Evolutionary conservation across 1,139 yeast genomes (phyloP), one percentile per base, ranked within the genome.

Genomic region (Kodamaea alishanica): DNA sequence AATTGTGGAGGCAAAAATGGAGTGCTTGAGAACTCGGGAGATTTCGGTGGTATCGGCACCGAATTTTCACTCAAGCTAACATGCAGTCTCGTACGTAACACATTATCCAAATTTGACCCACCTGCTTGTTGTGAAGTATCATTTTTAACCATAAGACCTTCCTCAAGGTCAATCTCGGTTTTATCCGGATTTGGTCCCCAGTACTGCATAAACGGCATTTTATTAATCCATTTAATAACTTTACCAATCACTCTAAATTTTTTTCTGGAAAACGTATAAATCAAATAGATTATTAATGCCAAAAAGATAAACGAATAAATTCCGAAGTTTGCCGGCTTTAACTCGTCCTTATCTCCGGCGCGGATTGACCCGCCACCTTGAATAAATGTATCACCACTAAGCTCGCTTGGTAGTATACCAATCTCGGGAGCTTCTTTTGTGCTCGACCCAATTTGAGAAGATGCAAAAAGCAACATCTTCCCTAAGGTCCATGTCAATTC

Each of bases 401-500:
- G 63, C 7, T 65, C 63, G 52, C 81, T 77, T 2, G 84, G 84
- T 33, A 58, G 59, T 28, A 79, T 69, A 0, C 85, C 85, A n/a
- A 75, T 65, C 2, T 64, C 60, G 1, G 42, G 34, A 0, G 41
- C 37, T 12, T 51, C 58, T 2, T 55, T 44, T 2, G 35, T 45
- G 1, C 40, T 28, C 0, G 69, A 49, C 1, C 58, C 52, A 4
- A 79, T 66, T 46, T 73, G 71, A 6, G 83, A 73, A 1, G 81
- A 75, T 0, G 85, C 86, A 55, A 72, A 79, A 8, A 80, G 56
- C 10, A 81, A 48, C 2, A 79, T 77, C 49, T 75, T 76, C 3
- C 87, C 87, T 33, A 81, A 54, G 0, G 87, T 81, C 87, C 87
- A 81, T 0, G 86, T 77, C 20, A 81, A 54, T 45, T 81, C 87